Conservation (phyloP, 805 yeast species). For the Kuraishia hungarica region DNA sequence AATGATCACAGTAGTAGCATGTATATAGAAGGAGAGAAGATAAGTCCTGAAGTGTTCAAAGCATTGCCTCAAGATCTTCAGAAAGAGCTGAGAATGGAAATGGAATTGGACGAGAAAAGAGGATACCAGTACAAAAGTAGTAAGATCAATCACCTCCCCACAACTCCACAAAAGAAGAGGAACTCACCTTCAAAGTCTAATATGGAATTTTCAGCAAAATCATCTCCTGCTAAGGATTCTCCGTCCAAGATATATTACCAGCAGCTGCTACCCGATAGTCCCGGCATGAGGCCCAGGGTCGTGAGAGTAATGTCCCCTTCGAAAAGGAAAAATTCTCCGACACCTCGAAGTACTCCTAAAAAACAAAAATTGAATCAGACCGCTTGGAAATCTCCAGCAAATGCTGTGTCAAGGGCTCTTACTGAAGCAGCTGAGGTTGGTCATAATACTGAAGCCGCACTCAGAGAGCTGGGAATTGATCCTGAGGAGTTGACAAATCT, state of each 20-base stretch:
- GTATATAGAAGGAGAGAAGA: conserved; percentile 13
- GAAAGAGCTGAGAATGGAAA: conserved; percentile 47
- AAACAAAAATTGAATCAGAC: conserved; percentile 5
- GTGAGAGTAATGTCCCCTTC: conserved; percentile 1
- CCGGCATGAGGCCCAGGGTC: conserved; percentile 10
- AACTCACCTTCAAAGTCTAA: not conserved
- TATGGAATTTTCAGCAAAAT: not conserved
- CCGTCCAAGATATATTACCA: not conserved
- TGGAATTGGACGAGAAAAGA: conserved; percentile 15
- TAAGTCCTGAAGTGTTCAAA: conserved; percentile 59
- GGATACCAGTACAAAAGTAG: not conserved
- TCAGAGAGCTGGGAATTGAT: not conserved
- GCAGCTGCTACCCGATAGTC: not conserved
- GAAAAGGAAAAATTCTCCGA: not conserved
- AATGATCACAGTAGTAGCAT: not conserved
- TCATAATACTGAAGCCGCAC: not conserved
- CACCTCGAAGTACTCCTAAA: conserved; percentile 3
- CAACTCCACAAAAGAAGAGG: not conserved
- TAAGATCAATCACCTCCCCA: not conserved
- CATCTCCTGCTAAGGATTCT: not conserved
- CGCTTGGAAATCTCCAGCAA: conserved; percentile 8
- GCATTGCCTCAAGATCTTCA: conserved; percentile 61
- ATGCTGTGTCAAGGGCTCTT: not conserved
- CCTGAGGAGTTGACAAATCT: not conserved
- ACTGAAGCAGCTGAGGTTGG: not conserved